Evolutionary conservation across 306 rosid genomes (phyloP), one percentile per base, ranked within the genome.

Genomic region (Quercus variabilis): DNA sequence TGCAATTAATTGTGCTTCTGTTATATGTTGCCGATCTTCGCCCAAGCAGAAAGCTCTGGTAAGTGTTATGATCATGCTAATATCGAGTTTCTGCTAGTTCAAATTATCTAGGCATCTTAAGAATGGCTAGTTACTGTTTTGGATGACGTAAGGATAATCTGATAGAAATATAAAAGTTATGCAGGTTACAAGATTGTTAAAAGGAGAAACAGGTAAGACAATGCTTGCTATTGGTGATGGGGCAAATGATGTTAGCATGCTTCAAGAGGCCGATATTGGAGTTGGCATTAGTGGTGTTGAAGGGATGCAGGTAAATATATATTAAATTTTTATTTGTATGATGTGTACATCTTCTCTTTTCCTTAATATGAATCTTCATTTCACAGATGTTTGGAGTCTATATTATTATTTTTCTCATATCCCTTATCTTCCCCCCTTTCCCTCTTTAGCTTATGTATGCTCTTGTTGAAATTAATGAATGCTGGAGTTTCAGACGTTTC

Each of bases 211-310:
- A 3, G 91, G 97, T 56, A 89, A 89, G 83, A 89, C 90, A 79
- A 87, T 73, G n/a, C 83, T 93, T 18, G 77, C 98, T 28, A 74
- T 93, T n/a, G 98, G 98, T 55, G 98, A 93, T 57, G 98, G 98
- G 43, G 98, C 96, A n/a, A 92, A 93, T 68, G 98, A 93, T 55
- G 98, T 93, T 67, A 93, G 98, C 78, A 93, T 93, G 98, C 93
- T 93, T 87, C 98, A 92, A 71, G 96, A 93, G 76, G 97, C 97
- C 58, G 94, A 93, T 87, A 91, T 93, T 85, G 98, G 98, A 74
- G 95, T 93, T 80, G 98, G 98, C 70, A 90, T 94, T 55, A 94
- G 92, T 62, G 98, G 98, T 30, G 90, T 88, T 43, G 98, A 94
- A 86, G 98, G 98, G 79, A 94, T 90, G 97, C 98, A 92, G 98